Conservation (phyloP, 139 green algal genomes). For the Pedinophyceae sp. region DNA sequence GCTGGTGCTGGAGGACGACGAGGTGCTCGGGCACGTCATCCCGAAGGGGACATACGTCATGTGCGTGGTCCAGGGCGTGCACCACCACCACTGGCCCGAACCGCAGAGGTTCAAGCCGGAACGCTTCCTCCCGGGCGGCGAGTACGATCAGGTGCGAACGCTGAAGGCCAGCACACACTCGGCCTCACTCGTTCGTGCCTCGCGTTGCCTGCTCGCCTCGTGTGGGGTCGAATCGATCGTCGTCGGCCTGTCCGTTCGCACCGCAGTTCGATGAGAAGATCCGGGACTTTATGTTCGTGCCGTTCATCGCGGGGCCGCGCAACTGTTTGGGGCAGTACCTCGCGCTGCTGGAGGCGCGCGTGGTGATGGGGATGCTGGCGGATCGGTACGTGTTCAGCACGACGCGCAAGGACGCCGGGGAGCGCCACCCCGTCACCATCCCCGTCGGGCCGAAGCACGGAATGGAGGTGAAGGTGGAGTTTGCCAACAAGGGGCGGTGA, state of each 20-base stretch:
- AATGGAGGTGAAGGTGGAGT: slow-evolving; percentile 47
- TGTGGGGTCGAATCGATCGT: not conserved
- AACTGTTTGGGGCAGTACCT: slow-evolving; percentile 78
- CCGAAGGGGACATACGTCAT: slow-evolving; percentile 48
- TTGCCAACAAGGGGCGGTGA: too few relatives aligned
- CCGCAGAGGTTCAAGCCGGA: slow-evolving; percentile 56
- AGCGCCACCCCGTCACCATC: slow-evolving; percentile 47
- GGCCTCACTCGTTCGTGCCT: slow-evolving; percentile 39
- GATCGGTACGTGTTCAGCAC: slow-evolving; percentile 55
- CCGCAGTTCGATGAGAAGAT: not conserved
- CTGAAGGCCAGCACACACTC: slow-evolving; percentile 39
- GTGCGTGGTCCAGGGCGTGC: slow-evolving; percentile 32
- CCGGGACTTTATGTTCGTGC: slow-evolving; percentile 42
- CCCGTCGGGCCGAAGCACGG: slow-evolving; percentile 49
- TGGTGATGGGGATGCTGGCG: slow-evolving; percentile 61
- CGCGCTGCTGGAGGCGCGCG: slow-evolving; percentile 46
- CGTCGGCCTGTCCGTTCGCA: not conserved
- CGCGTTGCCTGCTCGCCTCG: not conserved
- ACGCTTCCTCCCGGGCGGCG: slow-evolving; percentile 66
- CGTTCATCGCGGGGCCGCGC: slow-evolving; percentile 78
- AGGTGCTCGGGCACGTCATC: slow-evolving; percentile 46
- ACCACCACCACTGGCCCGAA: slow-evolving; percentile 64
- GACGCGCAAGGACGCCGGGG: slow-evolving; percentile 11
- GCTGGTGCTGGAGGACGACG: slow-evolving; percentile 33
- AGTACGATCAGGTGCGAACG: slow-evolving; percentile 81